Conservation (phyloP, 768 basidiomycete genomes). For the Xerocomellus amylosporus region DNA sequence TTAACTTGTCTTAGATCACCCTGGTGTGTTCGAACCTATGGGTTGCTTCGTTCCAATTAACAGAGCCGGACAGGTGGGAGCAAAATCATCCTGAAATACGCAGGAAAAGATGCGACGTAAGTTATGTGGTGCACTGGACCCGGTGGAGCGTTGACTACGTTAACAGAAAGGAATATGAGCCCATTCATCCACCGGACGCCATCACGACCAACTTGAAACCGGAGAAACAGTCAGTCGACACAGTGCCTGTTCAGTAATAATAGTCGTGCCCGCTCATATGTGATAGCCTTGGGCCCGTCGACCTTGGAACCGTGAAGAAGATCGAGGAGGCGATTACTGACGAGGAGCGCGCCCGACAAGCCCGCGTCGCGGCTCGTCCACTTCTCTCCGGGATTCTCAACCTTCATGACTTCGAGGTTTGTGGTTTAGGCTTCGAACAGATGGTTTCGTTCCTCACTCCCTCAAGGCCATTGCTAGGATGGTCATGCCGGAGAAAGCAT, state of each 20-base stretch:
- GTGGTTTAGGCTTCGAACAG: background rate
- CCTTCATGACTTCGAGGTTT: slow-evolving; percentile 91
- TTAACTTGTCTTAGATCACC: slow-evolving; percentile 48
- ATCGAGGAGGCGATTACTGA: slow-evolving; percentile 62
- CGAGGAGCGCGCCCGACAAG: slow-evolving; percentile 67
- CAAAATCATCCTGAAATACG: slow-evolving; percentile 83
- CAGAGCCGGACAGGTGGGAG: slow-evolving; percentile 55
- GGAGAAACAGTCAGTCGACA: slow-evolving; percentile 71
- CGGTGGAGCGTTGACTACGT: background rate
- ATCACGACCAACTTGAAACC: slow-evolving; percentile 72
- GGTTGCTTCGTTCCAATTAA: background rate
- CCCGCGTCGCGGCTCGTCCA: slow-evolving; percentile 61
- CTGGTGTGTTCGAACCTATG: slow-evolving; percentile 41
- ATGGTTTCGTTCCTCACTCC: slow-evolving; percentile 7
- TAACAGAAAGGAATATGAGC: slow-evolving; percentile 72
- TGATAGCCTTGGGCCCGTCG: slow-evolving; percentile 65
- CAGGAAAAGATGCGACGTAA: slow-evolving; percentile 86
- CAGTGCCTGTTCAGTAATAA: background rate
- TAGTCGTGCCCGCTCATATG: slow-evolving; percentile 1
- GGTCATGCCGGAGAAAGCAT: slow-evolving; percentile 83
- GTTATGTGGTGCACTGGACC: slow-evolving; percentile 23
- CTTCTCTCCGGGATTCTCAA: slow-evolving; percentile 78
- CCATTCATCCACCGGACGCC: slow-evolving; percentile 84
- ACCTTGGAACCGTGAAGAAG: slow-evolving; percentile 63
- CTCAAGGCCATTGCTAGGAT: slow-evolving; percentile 75